A percentile compares a stretch with the other conserved stretches of the same genome.
phyloP scores from a whole-genome alignment of 176 grass and related monocot species.

The Aegilops umbellulata region DNA sequence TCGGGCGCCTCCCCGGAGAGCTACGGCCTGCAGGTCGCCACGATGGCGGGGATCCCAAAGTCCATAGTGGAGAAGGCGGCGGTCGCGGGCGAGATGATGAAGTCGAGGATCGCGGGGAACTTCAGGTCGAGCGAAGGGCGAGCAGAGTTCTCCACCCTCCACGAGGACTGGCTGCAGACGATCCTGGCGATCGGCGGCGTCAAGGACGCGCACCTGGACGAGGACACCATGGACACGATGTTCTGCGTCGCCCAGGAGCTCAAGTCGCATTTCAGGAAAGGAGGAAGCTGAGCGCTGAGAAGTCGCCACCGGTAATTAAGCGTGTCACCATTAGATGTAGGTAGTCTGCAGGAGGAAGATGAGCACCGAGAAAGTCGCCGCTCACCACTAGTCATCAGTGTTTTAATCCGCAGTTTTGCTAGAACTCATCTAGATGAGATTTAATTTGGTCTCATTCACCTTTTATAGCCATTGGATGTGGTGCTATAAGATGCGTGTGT shows the following conservation, averaged over 20 bases:
- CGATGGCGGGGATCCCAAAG: constrained; percentile 74
- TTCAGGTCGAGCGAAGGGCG: constrained; percentile 77
- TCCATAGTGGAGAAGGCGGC: constrained; percentile 56
- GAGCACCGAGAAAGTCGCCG: too few relatives aligned
- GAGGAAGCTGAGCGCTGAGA: not conserved
- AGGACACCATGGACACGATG: constrained; percentile 67
- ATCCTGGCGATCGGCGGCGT: constrained; percentile 33
- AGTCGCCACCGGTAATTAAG: not conserved
- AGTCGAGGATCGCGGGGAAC: constrained; percentile 47
- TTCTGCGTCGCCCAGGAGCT: constrained; percentile 77
- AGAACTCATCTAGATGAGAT: too few relatives aligned
- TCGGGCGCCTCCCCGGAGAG: constrained; percentile 78
- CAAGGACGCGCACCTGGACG: constrained; percentile 39
- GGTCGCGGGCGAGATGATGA: constrained; percentile 60
- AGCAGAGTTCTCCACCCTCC: constrained; percentile 74
- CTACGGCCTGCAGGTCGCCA: constrained; percentile 87
- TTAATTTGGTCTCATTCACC: too few relatives aligned
- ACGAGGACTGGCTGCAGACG: constrained; percentile 80
- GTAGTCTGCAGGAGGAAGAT: too few relatives aligned
- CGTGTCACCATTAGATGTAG: not conserved
- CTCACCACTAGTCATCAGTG: constrained; percentile 18
- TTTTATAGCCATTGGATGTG: too few relatives aligned
- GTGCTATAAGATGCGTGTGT: too few relatives aligned
- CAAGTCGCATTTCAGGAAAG: constrained; percentile 47
- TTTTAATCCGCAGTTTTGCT: too few relatives aligned